These are phyloP conservation scores for Leccinum subrobustum DNA, from an alignment of 1,284 basidiomycete genomes.

Conservation along the genomic window DNA sequence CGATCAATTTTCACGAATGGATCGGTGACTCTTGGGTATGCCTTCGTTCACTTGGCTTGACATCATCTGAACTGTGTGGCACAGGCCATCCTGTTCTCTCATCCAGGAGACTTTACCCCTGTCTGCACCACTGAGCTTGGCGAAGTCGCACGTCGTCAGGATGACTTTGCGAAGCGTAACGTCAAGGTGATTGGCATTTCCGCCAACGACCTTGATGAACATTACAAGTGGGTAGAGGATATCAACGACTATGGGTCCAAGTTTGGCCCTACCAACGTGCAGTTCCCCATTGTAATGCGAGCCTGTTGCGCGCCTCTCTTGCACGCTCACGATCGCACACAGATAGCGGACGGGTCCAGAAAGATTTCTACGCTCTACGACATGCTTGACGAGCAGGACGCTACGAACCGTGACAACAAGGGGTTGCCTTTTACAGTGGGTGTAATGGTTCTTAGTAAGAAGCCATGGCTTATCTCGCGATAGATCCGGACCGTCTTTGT, in stretches of 20 bases:
- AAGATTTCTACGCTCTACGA: constrained; percentile 85
- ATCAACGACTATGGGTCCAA: constrained; percentile 80
- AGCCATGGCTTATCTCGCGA: constrained; percentile 6
- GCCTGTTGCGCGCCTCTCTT: constrained; percentile 10
- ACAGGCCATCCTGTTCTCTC: constrained; percentile 86
- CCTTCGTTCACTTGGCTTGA: background rate
- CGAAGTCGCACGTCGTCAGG: constrained; percentile 85
- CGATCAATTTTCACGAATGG: constrained; percentile 90
- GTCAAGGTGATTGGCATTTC: constrained; percentile 96
- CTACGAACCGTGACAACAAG: constrained; percentile 92
- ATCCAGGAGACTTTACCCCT: constrained; percentile 86
- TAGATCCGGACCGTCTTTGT: constrained; percentile 95
- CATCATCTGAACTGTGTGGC: constrained; percentile 3
- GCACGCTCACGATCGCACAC: constrained; percentile 6
- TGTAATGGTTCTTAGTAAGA: constrained; percentile 5
- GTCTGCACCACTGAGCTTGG: constrained; percentile 97
- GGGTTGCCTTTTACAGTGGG: constrained; percentile 77
- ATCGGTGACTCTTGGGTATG: constrained; percentile 85
- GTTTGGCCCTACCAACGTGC: constrained; percentile 67
- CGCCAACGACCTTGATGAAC: constrained; percentile 86
- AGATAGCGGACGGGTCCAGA: constrained; percentile 92
- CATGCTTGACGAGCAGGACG: constrained; percentile 95
- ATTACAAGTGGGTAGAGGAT: constrained; percentile 90
- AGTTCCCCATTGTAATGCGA: constrained; percentile 84
- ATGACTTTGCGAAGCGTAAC: constrained; percentile 83